Evolutionary conservation across 2,329 filamentous ascomycete species (phyloP).

Genomic region (Pseudocercospora vitis): DNA sequence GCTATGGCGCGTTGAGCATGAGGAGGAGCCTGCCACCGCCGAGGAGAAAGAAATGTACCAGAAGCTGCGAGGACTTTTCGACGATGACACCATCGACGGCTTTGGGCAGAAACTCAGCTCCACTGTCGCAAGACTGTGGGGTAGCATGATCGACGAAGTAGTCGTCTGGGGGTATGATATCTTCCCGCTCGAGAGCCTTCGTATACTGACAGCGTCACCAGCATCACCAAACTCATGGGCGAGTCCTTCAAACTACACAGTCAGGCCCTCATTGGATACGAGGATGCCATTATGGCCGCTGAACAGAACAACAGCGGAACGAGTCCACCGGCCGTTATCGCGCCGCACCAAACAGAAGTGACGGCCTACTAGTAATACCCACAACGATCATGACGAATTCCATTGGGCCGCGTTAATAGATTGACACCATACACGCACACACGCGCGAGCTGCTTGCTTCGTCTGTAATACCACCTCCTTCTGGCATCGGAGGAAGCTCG

Average conservation of each 20-base stretch:
- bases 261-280: conserved; percentile 90
- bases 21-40: conserved; percentile 83
- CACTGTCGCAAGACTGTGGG: conserved; percentile 93
- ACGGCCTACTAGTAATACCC: conserved; percentile 36
- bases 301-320: conserved; percentile 26
- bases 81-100: conserved; percentile 81
- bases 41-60: conserved; percentile 89
- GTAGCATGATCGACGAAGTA: conserved; percentile 96
- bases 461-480: conserved; percentile 16
- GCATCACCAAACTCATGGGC: conserved; percentile 92
- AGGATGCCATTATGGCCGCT: conserved; percentile 67
- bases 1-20: conserved; percentile 99
- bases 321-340: conserved; percentile 25
- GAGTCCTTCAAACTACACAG: conserved; percentile 97
- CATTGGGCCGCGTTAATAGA: conserved; percentile 19
- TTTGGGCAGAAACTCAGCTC: conserved; percentile 85
- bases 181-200: too few species aligned
- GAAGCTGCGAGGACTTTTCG: conserved; percentile 85
- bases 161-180: conserved; percentile 95
- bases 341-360: conserved; percentile 35
- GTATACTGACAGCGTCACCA: conserved; percentile 47
- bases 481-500: conserved; percentile 11
- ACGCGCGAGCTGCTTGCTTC: conserved; percentile 14
- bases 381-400: conserved; percentile 29
- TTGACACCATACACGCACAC: conserved; percentile 22